Evolutionary conservation across 2,329 filamentous ascomycete genomes (phyloP).

Genomic region (Esteya vermicola): DNA sequence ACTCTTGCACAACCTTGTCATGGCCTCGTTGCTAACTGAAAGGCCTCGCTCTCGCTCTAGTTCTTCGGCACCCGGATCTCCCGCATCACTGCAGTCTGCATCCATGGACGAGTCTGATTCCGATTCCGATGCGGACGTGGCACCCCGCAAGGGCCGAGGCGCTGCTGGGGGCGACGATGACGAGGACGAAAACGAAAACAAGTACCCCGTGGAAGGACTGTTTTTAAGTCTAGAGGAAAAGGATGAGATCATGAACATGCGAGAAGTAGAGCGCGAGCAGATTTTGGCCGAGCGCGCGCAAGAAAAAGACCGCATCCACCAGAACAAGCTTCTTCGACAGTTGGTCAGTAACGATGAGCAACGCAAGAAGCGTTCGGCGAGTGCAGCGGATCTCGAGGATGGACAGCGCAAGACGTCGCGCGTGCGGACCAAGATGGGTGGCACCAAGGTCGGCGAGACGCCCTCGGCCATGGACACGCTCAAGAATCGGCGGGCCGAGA

Average conservation of each 20-base stretch:
- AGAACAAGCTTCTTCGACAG: conserved; percentile 68
- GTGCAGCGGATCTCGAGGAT: conserved; percentile 65
- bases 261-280: conserved; percentile 82
- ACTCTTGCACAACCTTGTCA: neutral
- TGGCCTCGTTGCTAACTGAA: neutral
- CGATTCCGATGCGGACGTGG: conserved; percentile 47
- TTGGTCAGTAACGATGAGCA: conserved; percentile 55
- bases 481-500: conserved; percentile 47
- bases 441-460: conserved; percentile 53
- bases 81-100: conserved; percentile 63
- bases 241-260: conserved; percentile 66
- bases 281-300: conserved; percentile 78
- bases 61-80: conserved; percentile 55
- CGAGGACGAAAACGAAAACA: conserved; percentile 43
- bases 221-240: conserved; percentile 64
- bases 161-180: conserved; percentile 4
- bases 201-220: conserved; percentile 80
- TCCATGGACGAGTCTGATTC: conserved; percentile 85
- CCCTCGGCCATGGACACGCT: conserved; percentile 60
- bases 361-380: conserved; percentile 65
- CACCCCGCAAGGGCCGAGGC: conserved; percentile 10
- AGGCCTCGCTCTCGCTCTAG: conserved; percentile 16
- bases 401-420: conserved; percentile 59
- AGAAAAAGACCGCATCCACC: conserved; percentile 66
- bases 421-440: conserved; percentile 52